Base-by-base conservation (phyloP, 257 asterid genomes). In the Solanum ahanhuiri region DNA sequence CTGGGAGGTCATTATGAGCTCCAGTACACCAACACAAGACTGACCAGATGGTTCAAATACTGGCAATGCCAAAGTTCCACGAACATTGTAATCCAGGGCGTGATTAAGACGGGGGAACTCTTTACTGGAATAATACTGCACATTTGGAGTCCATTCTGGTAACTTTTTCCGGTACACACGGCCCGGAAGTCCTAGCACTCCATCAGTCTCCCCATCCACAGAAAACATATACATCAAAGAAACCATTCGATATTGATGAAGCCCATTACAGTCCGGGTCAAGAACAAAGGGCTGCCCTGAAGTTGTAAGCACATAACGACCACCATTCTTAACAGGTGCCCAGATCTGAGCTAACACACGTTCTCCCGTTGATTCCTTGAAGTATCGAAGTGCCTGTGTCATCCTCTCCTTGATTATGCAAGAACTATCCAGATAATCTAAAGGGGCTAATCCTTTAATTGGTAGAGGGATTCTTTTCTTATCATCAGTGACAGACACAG, bases 121-220 rank as follows among this genome's bases (percentile, higher is more conserved):
- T 87, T 94, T 92, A 91, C 98, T 94, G 34, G 99, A 92, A 87
- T 96, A 96, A 66, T 95, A 96, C 91, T 94, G 99, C 90, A 96
- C 99, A 89, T 96, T 92, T 33, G 99, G 99, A 10, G 99, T 93
- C 99, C 99, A 96, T 86, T 96, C 98, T 3, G 99, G 99, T 84
- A 95, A 88, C 90, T 90, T 95, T 86, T 93, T 93, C 82, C 90
- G 87, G 87, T 93, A 95, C 77, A 95, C 98, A 48, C 98, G 96
- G 28, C 98, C 98, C 0, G 98, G 98, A 85, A 96, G 94, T 86
- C 99, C 98, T 9, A 94, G 93, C 81, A 89, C 92, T 54, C 89
- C 96, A 45, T 95, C 95, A 34, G 91, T 85, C 86, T 93, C 98
- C 64, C 95, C 96, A 45, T 94, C 98, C 83, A 92, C 93, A 5